A percentile compares a stretch with the other conserved stretches of the same genome.
Evolutionary conservation across 768 basidiomycete genomes (phyloP).

Genomic region (Amanita phalloides): DNA sequence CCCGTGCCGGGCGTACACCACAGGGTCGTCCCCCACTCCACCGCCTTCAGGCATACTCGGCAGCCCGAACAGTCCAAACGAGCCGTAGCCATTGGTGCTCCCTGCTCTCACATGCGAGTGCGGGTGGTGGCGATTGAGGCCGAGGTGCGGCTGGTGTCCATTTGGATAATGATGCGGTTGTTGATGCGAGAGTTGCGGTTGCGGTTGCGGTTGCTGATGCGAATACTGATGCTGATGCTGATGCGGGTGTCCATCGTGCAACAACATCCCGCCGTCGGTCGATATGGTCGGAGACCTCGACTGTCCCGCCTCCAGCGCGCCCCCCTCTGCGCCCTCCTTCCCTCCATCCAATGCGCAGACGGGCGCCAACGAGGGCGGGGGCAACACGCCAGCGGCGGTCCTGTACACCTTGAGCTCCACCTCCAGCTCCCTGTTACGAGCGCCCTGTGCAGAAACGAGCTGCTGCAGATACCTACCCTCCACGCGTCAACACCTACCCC

Average conservation of each 20-base stretch:
- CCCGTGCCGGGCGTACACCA: too few relatives aligned
- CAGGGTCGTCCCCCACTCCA: not conserved
- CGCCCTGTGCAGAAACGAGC: constrained; percentile 70
- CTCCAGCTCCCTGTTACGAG: constrained; percentile 71
- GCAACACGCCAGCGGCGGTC: constrained; percentile 14
- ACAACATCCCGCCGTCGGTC: constrained; percentile 10
- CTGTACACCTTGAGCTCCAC: constrained; percentile 47
- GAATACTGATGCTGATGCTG: not conserved
- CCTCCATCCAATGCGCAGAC: not conserved
- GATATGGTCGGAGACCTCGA: not conserved
- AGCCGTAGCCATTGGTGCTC: not conserved
- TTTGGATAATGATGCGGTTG: not conserved
- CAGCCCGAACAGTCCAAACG: constrained; percentile 10
- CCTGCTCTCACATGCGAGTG: not conserved
- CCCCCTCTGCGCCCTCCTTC: not conserved
- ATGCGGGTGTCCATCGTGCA: constrained; percentile 12
- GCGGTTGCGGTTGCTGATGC: not conserved
- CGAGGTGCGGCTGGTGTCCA: not conserved
- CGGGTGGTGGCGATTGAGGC: not conserved
- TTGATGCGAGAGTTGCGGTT: not conserved
- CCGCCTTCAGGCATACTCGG: constrained; percentile 21
- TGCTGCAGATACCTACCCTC: constrained; percentile 65
- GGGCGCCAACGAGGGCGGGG: constrained; percentile 6
- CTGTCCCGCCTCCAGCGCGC: constrained; percentile 2
- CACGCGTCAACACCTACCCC: too few relatives aligned